Conservation (phyloP, 1,139 yeast species). For the Saccharomyces uvarum region DNA sequence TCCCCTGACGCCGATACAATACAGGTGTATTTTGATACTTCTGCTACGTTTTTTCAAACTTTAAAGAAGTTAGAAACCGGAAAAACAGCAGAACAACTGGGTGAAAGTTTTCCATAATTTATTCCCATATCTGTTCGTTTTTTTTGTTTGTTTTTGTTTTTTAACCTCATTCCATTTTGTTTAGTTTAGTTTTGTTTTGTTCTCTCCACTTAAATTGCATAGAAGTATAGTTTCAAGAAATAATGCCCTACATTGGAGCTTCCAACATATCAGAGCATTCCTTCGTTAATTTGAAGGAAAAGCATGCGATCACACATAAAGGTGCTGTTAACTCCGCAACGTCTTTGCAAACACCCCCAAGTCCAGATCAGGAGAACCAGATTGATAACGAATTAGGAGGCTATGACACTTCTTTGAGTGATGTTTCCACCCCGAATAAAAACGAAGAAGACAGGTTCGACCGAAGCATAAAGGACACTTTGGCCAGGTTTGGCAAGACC, state of each 20-base stretch:
- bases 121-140: neutral
- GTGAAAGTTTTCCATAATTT: neutral
- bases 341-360: neutral
- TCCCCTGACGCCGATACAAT: neutral
- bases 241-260: constrained; percentile 23
- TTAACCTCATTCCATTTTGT: neutral
- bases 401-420: neutral
- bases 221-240: neutral
- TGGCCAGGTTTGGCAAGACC: neutral
- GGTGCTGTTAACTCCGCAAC: neutral
- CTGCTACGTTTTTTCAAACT: neutral
- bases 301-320: constrained; percentile 13
- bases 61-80: neutral
- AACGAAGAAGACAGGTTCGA: neutral
- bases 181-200: neutral
- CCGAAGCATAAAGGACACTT: neutral
- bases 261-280: constrained; percentile 16
- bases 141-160: neutral
- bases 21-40: neutral
- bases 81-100: neutral
- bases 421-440: neutral
- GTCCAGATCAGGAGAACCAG: neutral
- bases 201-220: neutral
- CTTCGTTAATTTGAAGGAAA: constrained; percentile 17
- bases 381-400: neutral